Base-by-base conservation (phyloP, 768 basidiomycete genomes). In the Lactarius pseudohatsudake region DNA sequence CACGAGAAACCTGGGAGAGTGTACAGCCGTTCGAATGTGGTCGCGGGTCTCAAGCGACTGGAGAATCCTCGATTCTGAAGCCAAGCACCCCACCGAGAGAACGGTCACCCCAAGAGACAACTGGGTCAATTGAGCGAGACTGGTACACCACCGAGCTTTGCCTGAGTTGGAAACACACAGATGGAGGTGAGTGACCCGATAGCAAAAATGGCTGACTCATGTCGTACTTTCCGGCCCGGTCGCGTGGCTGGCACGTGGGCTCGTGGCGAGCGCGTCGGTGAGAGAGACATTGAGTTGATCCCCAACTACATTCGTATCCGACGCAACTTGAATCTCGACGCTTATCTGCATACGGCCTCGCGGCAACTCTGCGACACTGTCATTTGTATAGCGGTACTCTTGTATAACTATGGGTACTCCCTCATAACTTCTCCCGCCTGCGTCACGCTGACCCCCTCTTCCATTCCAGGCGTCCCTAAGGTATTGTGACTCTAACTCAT, bases 401-500 rank as follows among this genome's bases (percentile, higher is more conserved):
- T 32, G 28, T 22, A 40, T 59, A 60, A 18, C 11, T 22, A 72
- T 72, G 71, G 71, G 71, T 72, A 60, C 22, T 57, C 8, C 41
- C 7, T 26, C 41, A 26, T 45, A 20, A n/a, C 53, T 34, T 22
- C 7, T 4, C 7, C 10, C 32, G 6, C 43, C 22, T 47, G 26
- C n/a, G 26, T 34, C 11, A 43, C 20, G 20, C 60, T 71, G 40
- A 71, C 55, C 11, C 38, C 18, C n/a, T 38, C 32, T n/a, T 22
- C 32, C 28, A 40, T 53, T 22, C 13, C 47, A 83, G 82, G 82
- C 70, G 82, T 83, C 64, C 82, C 82, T 20, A 83, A 82, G 81
- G 82, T 81, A 57, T 43, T 64, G 5, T 26, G 3, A n/a, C 26
- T 53, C 47, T 34, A 61, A 43, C 40, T 57, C 50, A 54, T 64